Evolutionary conservation across 2,329 filamentous ascomycete species (phyloP).

Genomic region (Alternaria triticimaculans): DNA sequence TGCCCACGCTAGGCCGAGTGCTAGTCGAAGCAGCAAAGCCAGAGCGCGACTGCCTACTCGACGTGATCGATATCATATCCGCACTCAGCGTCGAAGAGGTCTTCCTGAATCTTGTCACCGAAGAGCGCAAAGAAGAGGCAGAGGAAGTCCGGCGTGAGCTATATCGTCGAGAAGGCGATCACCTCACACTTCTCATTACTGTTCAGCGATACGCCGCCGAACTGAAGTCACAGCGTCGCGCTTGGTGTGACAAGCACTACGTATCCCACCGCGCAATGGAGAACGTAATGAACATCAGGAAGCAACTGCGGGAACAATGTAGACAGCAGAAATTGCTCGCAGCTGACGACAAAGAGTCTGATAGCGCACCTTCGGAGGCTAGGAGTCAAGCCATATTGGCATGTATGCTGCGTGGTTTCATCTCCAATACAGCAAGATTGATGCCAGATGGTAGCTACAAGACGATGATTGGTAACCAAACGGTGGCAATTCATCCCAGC

Average conservation of each 20-base stretch:
- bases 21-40: slow-evolving; percentile 78
- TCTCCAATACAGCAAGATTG: slow-evolving; percentile 65
- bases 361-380: slow-evolving; percentile 46
- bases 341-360: slow-evolving; percentile 17
- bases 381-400: slow-evolving; percentile 61
- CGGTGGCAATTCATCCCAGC: slow-evolving; percentile 67
- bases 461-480: slow-evolving; percentile 67
- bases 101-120: slow-evolving; percentile 65
- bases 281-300: slow-evolving; percentile 69
- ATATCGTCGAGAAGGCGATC: slow-evolving; percentile 67
- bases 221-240: slow-evolving; percentile 64
- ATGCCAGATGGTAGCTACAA: slow-evolving; percentile 68
- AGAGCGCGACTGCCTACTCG: slow-evolving; percentile 74
- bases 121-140: slow-evolving; percentile 66
- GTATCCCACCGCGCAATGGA: slow-evolving; percentile 70
- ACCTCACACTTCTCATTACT: slow-evolving; percentile 67
- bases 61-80: slow-evolving; percentile 83
- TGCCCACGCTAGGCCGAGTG: slow-evolving; percentile 80
- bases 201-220: slow-evolving; percentile 65
- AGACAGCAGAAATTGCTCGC: slow-evolving; percentile 54
- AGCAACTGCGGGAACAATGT: slow-evolving; percentile 66
- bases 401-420: slow-evolving; percentile 65
- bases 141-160: slow-evolving; percentile 63
- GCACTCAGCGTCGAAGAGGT: slow-evolving; percentile 70
- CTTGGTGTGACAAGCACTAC: slow-evolving; percentile 65